Conservation (phyloP, 176 grass and related monocot species). For the Cocos nucifera region DNA sequence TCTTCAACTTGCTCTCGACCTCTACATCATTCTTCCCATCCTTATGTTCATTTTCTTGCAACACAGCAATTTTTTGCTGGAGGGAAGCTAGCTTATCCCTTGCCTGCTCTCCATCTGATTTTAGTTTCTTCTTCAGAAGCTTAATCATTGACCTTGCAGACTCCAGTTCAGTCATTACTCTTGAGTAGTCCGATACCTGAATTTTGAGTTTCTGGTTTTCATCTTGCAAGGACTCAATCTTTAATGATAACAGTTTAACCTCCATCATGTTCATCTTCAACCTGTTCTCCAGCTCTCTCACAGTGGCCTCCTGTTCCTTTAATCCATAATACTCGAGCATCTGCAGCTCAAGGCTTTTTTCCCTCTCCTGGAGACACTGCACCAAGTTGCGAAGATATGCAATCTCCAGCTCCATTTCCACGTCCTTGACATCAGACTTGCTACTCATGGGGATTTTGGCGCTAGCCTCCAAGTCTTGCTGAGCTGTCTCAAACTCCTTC, state of each 20-base stretch:
- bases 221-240: slow-evolving; percentile 47
- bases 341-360: slow-evolving; percentile 46
- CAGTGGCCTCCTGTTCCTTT: slow-evolving; percentile 33
- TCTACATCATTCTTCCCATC: slow-evolving; percentile 24
- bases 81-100: slow-evolving; percentile 15
- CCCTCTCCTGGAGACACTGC: slow-evolving; percentile 48
- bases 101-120: slow-evolving; percentile 17
- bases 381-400: slow-evolving; percentile 33
- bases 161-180: slow-evolving; percentile 37
- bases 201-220: slow-evolving; percentile 63
- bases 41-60: slow-evolving; percentile 25
- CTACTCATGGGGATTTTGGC: not conserved
- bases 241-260: slow-evolving; percentile 34
- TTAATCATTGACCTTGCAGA: slow-evolving; percentile 38
- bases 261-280: slow-evolving; percentile 28
- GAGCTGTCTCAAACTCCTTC: too few species aligned
- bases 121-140: slow-evolving; percentile 24
- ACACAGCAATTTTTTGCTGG: slow-evolving; percentile 21
- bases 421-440: not conserved
- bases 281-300: slow-evolving; percentile 49
- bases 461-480: too few species aligned
- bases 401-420: slow-evolving; percentile 30
- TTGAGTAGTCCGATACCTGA: slow-evolving; percentile 33
- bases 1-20: slow-evolving; percentile 19
- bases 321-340: slow-evolving; percentile 51